Evolutionary conservation across 495 filamentous ascomycete species (phyloP), one percentile per base, ranked within the genome.

Genomic region (Aspergillus sclerotioniger): DNA sequence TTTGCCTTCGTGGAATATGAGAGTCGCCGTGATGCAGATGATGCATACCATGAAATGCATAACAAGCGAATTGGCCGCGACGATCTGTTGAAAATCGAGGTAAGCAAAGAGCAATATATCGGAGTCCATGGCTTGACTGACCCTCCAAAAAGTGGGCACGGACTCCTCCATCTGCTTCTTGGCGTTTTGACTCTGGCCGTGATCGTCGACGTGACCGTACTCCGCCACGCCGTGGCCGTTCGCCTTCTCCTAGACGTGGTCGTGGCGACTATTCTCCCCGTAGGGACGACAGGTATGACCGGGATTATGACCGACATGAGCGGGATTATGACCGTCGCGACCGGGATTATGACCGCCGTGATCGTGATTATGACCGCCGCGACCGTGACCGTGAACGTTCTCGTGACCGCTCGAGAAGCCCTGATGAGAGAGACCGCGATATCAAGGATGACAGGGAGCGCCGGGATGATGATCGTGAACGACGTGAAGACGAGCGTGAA

Each of bases 1-100:
- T 99, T 99, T 72, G 94, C 94, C 16, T 99, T 99, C 76, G 94
- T 99, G 52, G 94, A 99, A 76, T 99, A 99, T 74, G 94, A 99
- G 79, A 96, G 91, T 74, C 91, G 94, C 65, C 95, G 94, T 65
- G 94, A 99, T 82, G 92, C 94, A 46, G 94, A 99, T 77, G 94
- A 99, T 82, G 94, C 94, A 32, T 99, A 99, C 70, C 91, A 98
- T 74, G 94, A 99, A 75, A 98, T 99, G 95, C 94, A 99, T 73
- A 97, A 97, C 79, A 96, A 96, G 84, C 90, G 94, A 53, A 92
- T 99, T 65, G 92, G 92, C 44, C 89, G 92, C 53, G 94, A 99
- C 72, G 94, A 99, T 63, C 72, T 96, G 47, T 71, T 99, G 79
- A 99, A 99, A 77, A 98, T 99, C 63, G 94, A 99, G 83, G 94